phyloP scores from a whole-genome alignment of 495 filamentous ascomycete genomes.

The Copromyces sp. region DNA sequence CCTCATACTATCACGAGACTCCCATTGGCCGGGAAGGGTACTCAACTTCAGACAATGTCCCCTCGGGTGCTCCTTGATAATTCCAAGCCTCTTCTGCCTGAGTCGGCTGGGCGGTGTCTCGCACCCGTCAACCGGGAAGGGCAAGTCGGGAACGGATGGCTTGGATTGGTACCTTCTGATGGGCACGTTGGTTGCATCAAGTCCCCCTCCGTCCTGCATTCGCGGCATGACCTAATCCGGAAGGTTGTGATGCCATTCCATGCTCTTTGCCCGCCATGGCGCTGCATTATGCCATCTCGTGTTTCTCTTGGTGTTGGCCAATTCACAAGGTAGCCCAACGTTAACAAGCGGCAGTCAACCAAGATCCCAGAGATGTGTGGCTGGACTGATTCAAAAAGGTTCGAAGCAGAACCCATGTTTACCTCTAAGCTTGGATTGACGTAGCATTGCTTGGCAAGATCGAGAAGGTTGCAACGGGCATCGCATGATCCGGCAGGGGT shows the following conservation, averaged over 20 bases:
- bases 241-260: background rate
- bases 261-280: background rate
- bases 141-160: background rate
- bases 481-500: background rate
- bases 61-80: background rate
- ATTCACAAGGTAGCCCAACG: background rate
- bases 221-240: background rate
- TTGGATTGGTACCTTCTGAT: background rate
- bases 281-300: background rate
- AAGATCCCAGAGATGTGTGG: background rate
- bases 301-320: background rate
- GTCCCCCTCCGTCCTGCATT: background rate
- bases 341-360: background rate
- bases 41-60: background rate
- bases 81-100: background rate
- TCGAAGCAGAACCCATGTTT: background rate
- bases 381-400: background rate
- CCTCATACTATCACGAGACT: background rate
- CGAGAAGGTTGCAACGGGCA: background rate
- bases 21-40: background rate
- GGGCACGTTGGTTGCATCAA: background rate
- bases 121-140: background rate
- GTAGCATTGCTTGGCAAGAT: background rate
- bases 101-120: background rate
- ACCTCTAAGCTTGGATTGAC: background rate